Base-by-base conservation (phyloP, 495 filamentous ascomycete genomes). In the Aspergillus homomorphus region DNA sequence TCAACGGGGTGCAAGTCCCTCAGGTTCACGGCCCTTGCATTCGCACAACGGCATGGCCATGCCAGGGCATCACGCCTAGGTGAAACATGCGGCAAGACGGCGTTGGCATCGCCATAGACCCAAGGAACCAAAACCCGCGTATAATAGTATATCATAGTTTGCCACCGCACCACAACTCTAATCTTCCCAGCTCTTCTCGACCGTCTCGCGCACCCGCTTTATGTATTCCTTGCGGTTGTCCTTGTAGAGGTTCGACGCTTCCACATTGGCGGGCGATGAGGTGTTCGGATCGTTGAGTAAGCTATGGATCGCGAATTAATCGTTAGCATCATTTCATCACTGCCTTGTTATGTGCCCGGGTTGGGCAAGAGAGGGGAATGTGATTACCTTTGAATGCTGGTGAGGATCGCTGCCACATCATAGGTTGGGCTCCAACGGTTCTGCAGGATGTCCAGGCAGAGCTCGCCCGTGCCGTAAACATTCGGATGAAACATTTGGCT, bases 401-500 rank as follows among this genome's bases (percentile, higher is more conserved):
- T 98, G 63, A 98, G 76, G 64, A 98, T 92, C 8, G 94, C 94
- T 6, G 94, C 94, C 46, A 98, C 95, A 72, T 98, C 94, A 73
- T 98, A 98, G 16, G 94, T 98, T 21, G 94, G 94, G 72, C 94
- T 98, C 94, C 94, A 98, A 61, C 94, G 83, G 69, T 98, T 98
- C 72, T 98, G 94, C 61, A 98, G 77, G 63, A 98, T 98, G 68
- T 98, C 94, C 59, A 98, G 79, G 69, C 94, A 98, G 28, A 98
- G 83, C 77, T 98, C 94, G 19, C 94, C 94, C 2, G 93, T 97
- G 24, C 89, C 91, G 68, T 98, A 98, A 26, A 98, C 94, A 64
- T 98, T 98, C 2, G 94, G 94, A 66, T 98, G 94, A 74, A 98
- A 98, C 94, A 98, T 98, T 66, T 91, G 84, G 72, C 90, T 96